Percentiles rank a stretch among this genome's conserved stretches.
These are phyloP conservation scores for Ceratobasidium sp. DNA, from an alignment of 1,284 basidiomycete genomes.

Conservation along the genomic window DNA sequence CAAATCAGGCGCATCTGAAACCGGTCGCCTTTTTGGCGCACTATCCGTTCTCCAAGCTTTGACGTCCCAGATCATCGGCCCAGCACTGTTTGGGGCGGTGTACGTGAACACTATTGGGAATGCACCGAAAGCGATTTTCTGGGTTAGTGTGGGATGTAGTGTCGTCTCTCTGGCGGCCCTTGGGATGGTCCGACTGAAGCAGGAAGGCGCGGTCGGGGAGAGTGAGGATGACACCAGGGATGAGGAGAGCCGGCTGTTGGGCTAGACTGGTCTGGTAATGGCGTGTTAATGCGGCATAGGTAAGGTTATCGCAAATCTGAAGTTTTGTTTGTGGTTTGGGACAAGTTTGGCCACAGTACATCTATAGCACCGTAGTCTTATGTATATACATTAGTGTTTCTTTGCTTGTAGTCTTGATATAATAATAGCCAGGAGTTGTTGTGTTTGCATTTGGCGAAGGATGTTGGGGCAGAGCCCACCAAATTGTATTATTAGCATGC, in stretches of 20 bases:
- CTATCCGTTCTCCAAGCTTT: slow-evolving; percentile 68
- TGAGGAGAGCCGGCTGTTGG: slow-evolving; percentile 18
- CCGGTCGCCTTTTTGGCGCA: slow-evolving; percentile 74
- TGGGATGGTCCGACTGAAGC: slow-evolving; percentile 27
- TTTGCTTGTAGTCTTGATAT: too few relatives aligned
- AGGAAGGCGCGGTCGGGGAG: background rate
- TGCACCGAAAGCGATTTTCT: slow-evolving; percentile 64
- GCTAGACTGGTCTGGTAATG: background rate
- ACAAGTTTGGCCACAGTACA: too few relatives aligned
- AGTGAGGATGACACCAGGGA: background rate
- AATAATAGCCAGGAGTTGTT: too few relatives aligned
- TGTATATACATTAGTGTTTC: too few relatives aligned
- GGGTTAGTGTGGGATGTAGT: slow-evolving; percentile 41
- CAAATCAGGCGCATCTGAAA: slow-evolving; percentile 41
- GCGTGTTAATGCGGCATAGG: too few relatives aligned
- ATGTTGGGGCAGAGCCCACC: too few relatives aligned
- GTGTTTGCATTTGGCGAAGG: too few relatives aligned
- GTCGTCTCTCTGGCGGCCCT: slow-evolving; percentile 20
- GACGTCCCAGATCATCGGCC: slow-evolving; percentile 62
- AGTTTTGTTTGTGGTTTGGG: too few relatives aligned
- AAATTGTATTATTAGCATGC: too few relatives aligned
- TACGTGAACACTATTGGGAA: slow-evolving; percentile 69
- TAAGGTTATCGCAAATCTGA: too few relatives aligned
- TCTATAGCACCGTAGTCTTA: too few relatives aligned
- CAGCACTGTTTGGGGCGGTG: slow-evolving; percentile 67